phyloP scores from a whole-genome alignment of 495 filamentous ascomycete species.

The Rostrohypoxylon terebratum region DNA sequence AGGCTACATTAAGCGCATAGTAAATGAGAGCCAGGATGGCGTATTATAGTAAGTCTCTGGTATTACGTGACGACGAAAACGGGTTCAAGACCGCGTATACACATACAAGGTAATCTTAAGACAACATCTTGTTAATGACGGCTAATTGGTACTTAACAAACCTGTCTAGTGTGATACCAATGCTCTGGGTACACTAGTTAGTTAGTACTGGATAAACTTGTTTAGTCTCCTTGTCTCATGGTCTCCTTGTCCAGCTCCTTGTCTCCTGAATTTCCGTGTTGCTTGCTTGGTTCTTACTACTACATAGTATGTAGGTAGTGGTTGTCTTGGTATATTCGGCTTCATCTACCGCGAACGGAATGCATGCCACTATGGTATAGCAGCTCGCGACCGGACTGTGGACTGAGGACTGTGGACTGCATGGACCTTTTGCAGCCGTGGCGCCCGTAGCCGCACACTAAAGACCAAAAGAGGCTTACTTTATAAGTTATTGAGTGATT shows the following conservation, averaged over 20 bases:
- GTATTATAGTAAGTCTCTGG: conserved; percentile 44
- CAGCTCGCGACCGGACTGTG: neutral
- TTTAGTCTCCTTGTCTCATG: conserved; percentile 17
- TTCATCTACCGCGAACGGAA: conserved; percentile 38
- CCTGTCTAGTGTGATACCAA: conserved; percentile 41
- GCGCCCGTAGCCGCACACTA: conserved; percentile 41
- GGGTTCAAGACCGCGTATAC: conserved; percentile 39
- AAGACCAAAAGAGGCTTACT: conserved; percentile 33
- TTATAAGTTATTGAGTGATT: conserved; percentile 34
- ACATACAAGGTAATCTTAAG: conserved; percentile 31
- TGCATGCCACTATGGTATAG: neutral
- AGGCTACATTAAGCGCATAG: conserved; percentile 1
- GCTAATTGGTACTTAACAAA: conserved; percentile 33
- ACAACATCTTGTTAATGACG: conserved; percentile 28
- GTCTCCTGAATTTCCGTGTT: conserved; percentile 9
- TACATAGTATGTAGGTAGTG: too few relatives aligned
- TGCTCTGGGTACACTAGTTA: conserved; percentile 42
- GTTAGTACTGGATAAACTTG: conserved; percentile 3
- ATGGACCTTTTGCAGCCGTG: conserved; percentile 47
- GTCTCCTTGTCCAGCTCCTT: too few relatives aligned
- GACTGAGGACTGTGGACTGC: conserved; percentile 26
- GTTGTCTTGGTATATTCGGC: conserved; percentile 29
- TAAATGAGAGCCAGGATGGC: conserved; percentile 21
- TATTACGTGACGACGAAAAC: conserved; percentile 15
- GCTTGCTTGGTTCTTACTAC: conserved; percentile 5